These are phyloP conservation scores for Podaxis sp. DNA, from an alignment of 768 basidiomycete species.

Conservation along the genomic window DNA sequence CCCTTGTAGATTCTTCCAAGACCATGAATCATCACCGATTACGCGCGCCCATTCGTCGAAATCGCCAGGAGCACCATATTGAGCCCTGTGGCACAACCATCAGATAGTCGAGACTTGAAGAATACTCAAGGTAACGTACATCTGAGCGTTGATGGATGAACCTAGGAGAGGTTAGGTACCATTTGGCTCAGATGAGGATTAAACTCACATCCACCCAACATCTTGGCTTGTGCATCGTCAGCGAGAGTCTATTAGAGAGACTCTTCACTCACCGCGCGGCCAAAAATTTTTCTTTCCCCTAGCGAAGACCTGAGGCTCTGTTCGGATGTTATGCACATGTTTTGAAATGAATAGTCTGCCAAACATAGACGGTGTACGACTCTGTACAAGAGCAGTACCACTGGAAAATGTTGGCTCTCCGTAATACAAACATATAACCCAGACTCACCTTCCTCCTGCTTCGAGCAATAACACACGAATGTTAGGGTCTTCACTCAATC, in stretches of 20 bases:
- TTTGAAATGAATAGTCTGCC: slow-evolving; percentile 25
- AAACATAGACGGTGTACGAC: slow-evolving; percentile 33
- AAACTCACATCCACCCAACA: slow-evolving; percentile 71
- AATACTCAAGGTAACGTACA: slow-evolving; percentile 25
- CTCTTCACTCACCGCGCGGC: slow-evolving; percentile 40
- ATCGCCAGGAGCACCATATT: slow-evolving; percentile 66
- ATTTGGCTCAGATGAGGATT: background rate
- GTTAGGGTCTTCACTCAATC: slow-evolving; percentile 54
- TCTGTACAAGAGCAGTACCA: slow-evolving; percentile 42
- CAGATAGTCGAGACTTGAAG: background rate
- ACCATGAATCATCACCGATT: slow-evolving; percentile 57
- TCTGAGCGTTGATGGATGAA: slow-evolving; percentile 64
- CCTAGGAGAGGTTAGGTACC: slow-evolving; percentile 30
- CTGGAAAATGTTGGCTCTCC: slow-evolving; percentile 35
- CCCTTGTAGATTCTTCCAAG: slow-evolving; percentile 53
- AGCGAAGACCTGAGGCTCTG: slow-evolving; percentile 54
- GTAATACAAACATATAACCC: background rate
- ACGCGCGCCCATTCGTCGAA: slow-evolving; percentile 65
- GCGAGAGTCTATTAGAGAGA: too few relatives aligned
- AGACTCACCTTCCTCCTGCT: slow-evolving; percentile 54
- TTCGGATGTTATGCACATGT: slow-evolving; percentile 54
- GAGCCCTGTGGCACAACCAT: slow-evolving; percentile 40
- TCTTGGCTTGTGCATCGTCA: slow-evolving; percentile 37
- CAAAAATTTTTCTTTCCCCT: slow-evolving; percentile 50
- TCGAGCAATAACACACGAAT: slow-evolving; percentile 60